Base-by-base conservation (phyloP, 192 early-diverging fungal genomes). In the Coemansia sp. region DNA sequence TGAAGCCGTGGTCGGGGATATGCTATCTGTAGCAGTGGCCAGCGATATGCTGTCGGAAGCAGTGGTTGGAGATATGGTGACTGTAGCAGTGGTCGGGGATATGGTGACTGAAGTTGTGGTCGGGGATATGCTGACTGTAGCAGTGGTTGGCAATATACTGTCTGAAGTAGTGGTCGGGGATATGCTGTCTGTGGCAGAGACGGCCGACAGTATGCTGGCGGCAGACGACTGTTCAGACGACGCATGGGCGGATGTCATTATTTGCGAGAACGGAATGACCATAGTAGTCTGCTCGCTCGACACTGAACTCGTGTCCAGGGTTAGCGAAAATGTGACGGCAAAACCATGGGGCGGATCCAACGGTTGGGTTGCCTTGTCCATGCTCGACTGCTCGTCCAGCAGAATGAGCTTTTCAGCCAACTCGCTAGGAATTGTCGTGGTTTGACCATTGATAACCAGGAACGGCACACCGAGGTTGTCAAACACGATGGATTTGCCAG, bases 271-370 rank as follows among this genome's bases (percentile, higher is more conserved):
- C 20, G 66, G 67, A 14, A 79, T 53, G 17, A 79, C 70, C 14
- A 70, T 73, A 21, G 75, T 72, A 0, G 69, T 47, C 54, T 54
- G 51, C 26, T 12, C 24, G 17, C 48, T 21, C 8, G 26, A 17
- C 2, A 54, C 31, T 0, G 69, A 49, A 10, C 25, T 62, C 3
- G 76, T 73, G 20, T 79, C 76, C 34, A 79, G 58, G 3, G 67
- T 58, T 37, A 79, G 47, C 17, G 67, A 64, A 48, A 73, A 79
- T 23, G 76, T 79, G 5, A 71, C 68, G 1, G 76, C 71, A 65
- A 73, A 79, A 0, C 76, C 76, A 34, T 34, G 31, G 6, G 31
- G 31, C 31, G 31, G 8, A 0, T 7, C 31, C 38, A 21, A 17
- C 11, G 20, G 46, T 4, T 31, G 31, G 15, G 2, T 66, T 3